Evolutionary conservation across 257 asterid genomes (phyloP), one percentile per base, ranked within the genome.

Genomic region (Nicotiana otophora): DNA sequence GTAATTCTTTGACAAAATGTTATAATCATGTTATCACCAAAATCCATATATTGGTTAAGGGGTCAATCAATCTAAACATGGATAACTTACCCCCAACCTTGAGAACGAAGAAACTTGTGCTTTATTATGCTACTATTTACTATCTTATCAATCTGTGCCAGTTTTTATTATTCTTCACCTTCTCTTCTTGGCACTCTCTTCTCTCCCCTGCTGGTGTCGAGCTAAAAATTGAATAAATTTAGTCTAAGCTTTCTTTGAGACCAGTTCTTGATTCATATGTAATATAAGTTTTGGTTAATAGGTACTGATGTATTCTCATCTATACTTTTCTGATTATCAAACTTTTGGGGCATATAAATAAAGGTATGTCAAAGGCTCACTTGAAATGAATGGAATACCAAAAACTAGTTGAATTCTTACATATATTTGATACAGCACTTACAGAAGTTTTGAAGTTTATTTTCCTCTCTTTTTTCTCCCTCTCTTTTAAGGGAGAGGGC

Each of bases 1-100:
- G 99, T 96, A 92, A 57, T 30, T 48, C 67, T 83, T 84, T 70
- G 89, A 76, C 1, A 23, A 80, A 62, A 78, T n/a, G 7, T 78
- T 42, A 54, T 51, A 57, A 33, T 81, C 58, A 78, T 15, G 19
- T 64, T n/a, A 34, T 39, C 34, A 39, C 66, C 62, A 48, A 15
- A 51, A 4, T 53, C 67, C 33, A n/a, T 51, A 15, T 80, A 57
- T 19, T 57, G 63, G 26, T 11, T 57, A 5, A 19, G n/a, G 30
- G 23, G 62, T 57, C 23, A 5, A 57, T 17, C 62, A 57, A 17
- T 57, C n/a, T 57, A 20, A 61, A 61, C 3, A 12, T n/a, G 10
- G 23, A 55, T 55, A 15, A 57, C 15, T 5, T 5, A 0, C 7
- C 34, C 34, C 3, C 34, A 72, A 20, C 58, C 20, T 69, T 42